phyloP scores from a whole-genome alignment of 169 alveolate genomes.

The Babesia divergens region DNA sequence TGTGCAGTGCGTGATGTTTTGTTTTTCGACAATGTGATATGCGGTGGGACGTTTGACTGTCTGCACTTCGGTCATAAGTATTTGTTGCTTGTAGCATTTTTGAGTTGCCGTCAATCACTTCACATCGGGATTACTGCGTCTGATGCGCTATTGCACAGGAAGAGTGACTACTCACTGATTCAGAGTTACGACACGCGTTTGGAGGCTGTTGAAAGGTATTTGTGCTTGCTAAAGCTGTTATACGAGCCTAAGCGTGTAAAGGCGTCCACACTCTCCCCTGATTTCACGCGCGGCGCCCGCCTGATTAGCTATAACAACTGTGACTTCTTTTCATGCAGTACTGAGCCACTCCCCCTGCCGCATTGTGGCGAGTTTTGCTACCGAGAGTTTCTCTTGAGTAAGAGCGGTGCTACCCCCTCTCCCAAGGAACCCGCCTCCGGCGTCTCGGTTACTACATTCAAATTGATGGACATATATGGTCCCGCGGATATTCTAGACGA shows the following conservation, averaged over 20 bases:
- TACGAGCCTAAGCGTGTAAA: neutral
- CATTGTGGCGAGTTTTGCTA: slow-evolving; percentile 6
- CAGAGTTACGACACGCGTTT: slow-evolving; percentile 21
- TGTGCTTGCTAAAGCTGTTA: neutral
- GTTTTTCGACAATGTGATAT: slow-evolving; percentile 40
- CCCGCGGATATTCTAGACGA: slow-evolving; percentile 46
- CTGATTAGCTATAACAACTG: slow-evolving; percentile 25
- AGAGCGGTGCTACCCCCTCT: neutral
- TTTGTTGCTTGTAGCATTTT: slow-evolving; percentile 37
- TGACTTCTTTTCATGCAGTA: slow-evolving; percentile 11
- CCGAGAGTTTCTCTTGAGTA: neutral
- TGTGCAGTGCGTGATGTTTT: neutral
- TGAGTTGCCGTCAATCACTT: slow-evolving; percentile 22
- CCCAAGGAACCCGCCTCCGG: neutral
- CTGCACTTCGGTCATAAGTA: slow-evolving; percentile 65
- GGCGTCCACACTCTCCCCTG: neutral
- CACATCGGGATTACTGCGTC: slow-evolving; percentile 59
- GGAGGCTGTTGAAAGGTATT: slow-evolving; percentile 15
- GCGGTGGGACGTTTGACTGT: slow-evolving; percentile 59
- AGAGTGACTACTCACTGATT: slow-evolving; percentile 11
- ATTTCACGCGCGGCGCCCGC: neutral
- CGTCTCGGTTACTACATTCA: slow-evolving; percentile 4
- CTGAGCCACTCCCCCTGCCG: neutral
- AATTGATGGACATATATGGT: slow-evolving; percentile 45
- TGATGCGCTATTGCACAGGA: slow-evolving; percentile 16